Evolutionary conservation across 176 grass and related monocot genomes (phyloP).

Genomic region (Guadua angustifolia): DNA sequence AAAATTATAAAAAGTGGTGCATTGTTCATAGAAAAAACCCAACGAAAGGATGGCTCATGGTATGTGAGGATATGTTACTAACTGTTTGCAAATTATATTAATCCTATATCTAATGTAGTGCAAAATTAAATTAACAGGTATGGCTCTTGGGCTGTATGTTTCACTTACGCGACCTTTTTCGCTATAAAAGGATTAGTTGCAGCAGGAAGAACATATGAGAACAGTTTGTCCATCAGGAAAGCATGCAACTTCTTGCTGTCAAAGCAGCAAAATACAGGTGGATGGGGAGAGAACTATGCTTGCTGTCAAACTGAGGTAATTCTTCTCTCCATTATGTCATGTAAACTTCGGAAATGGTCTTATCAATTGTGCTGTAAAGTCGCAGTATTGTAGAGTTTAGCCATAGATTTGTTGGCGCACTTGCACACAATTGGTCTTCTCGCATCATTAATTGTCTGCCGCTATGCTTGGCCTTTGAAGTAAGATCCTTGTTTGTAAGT

Average conservation of each 20-base stretch:
- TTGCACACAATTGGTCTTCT: too few species aligned
- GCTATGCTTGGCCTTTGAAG: too few species aligned
- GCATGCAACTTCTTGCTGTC: constrained; percentile 48
- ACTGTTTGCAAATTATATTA: too few species aligned
- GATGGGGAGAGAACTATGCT: constrained; percentile 49
- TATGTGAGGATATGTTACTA: not conserved
- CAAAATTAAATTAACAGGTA: constrained; percentile 26
- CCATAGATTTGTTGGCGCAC: too few species aligned
- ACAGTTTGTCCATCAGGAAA: constrained; percentile 30
- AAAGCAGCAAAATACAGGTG: constrained; percentile 40
- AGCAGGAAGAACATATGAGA: constrained; percentile 47
- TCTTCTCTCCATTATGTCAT: not conserved
- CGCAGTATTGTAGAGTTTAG: too few species aligned
- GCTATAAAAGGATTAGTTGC: constrained; percentile 43
- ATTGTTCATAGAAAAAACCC: constrained; percentile 34
- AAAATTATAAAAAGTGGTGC: constrained; percentile 24
- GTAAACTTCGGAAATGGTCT: too few species aligned
- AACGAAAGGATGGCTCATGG: constrained; percentile 51
- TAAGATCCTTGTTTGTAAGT: too few species aligned
- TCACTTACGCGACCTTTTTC: constrained; percentile 49
- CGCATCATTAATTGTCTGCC: too few species aligned
- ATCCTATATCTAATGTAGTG: too few species aligned
- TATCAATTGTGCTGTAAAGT: too few species aligned
- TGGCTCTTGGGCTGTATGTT: constrained; percentile 51
- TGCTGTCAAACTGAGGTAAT: constrained; percentile 19